phyloP scores from a whole-genome alignment of 1,284 basidiomycete species.

The Puccinia brachypodii region DNA sequence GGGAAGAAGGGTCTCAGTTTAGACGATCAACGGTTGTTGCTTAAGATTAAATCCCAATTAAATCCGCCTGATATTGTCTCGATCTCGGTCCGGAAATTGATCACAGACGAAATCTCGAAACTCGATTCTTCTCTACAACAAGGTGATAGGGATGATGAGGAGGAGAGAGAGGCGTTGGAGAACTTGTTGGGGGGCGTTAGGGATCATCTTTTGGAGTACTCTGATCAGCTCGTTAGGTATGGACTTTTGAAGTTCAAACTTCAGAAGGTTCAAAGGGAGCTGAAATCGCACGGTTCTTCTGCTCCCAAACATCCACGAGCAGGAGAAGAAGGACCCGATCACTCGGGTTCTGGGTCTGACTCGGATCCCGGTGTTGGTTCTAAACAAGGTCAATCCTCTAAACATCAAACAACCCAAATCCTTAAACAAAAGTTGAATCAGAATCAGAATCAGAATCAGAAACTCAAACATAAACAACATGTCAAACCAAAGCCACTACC shows the following conservation, averaged over 20 bases:
- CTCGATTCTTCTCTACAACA: not conserved
- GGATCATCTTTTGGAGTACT: constrained; percentile 31
- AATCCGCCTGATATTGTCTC: constrained; percentile 43
- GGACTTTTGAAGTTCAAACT: constrained; percentile 38
- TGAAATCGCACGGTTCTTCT: too few species aligned
- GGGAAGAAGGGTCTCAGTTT: not conserved
- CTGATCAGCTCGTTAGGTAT: constrained; percentile 26
- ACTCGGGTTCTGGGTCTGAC: too few species aligned
- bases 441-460: too few species aligned
- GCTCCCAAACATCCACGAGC: too few species aligned
- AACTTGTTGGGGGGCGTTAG: constrained; percentile 11
- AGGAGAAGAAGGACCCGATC: too few species aligned
- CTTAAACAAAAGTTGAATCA: too few species aligned
- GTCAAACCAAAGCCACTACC: too few species aligned
- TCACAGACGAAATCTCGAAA: constrained; percentile 43
- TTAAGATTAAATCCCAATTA: constrained; percentile 42
- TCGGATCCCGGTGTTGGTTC: too few species aligned
- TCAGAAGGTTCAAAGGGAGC: too few species aligned
- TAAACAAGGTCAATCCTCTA: too few species aligned
- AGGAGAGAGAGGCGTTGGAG: not conserved
- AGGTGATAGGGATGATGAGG: not conserved
- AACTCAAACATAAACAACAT: too few species aligned
- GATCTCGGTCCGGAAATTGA: constrained; percentile 39
- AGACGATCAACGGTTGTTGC: constrained; percentile 4
- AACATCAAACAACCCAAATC: too few species aligned